These are phyloP conservation scores for Trichosanthes cucumerina DNA, from an alignment of 306 rosid genomes.

Conservation along the genomic window DNA sequence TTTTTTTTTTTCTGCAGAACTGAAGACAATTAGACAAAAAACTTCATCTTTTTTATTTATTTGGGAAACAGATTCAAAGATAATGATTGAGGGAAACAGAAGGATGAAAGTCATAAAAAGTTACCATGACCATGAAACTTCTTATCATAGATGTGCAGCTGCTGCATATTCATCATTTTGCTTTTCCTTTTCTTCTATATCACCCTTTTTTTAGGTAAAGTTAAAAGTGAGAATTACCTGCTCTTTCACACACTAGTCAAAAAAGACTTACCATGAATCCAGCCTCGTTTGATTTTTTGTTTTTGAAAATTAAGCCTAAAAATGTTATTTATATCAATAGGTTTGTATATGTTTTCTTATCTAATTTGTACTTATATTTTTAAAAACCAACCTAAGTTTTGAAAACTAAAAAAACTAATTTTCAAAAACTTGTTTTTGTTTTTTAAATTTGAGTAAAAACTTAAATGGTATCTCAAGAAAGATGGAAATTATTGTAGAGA, in stretches of 20 bases:
- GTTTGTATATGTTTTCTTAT: too few relatives aligned
- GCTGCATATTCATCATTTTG: constrained; percentile 1
- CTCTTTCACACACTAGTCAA: not conserved
- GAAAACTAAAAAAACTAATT: too few relatives aligned
- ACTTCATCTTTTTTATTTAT: not conserved
- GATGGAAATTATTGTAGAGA: too few relatives aligned
- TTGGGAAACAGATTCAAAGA: not conserved
- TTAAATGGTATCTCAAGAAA: too few relatives aligned
- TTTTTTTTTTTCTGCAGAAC: not conserved
- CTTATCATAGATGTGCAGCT: not conserved
- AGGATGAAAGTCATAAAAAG: not conserved
- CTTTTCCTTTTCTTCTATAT: not conserved
- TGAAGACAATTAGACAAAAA: not conserved
- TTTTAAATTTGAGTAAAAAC: too few relatives aligned
- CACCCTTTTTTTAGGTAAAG: not conserved
- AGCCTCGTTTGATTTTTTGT: too few relatives aligned
- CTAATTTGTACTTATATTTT: too few relatives aligned
- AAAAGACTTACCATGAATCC: not conserved
- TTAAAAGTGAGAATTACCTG: not conserved
- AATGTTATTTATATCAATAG: too few relatives aligned
- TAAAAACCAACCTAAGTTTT: too few relatives aligned
- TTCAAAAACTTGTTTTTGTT: too few relatives aligned
- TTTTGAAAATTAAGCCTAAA: too few relatives aligned
- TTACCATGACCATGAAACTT: not conserved
- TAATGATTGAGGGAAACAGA: not conserved